These are phyloP conservation scores for Vitis labrusca DNA, from an alignment of 164 flowering plant genomes.

Conservation along the genomic window DNA sequence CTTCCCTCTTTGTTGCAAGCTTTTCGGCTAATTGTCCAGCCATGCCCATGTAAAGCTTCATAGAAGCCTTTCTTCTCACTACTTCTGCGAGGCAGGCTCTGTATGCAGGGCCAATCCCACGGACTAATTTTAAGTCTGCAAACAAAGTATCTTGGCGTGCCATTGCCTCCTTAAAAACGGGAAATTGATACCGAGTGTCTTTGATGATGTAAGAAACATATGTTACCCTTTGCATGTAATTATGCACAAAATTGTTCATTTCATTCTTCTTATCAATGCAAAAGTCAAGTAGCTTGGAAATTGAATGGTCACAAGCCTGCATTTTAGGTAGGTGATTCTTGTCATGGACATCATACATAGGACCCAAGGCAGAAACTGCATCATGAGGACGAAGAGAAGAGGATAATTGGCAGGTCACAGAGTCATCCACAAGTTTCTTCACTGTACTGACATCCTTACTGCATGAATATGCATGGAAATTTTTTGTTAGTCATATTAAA, in stretches of 20 bases:
- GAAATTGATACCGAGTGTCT: constrained; percentile 82
- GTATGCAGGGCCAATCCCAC: constrained; percentile 88
- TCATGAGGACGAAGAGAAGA: constrained; percentile 97
- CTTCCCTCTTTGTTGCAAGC: constrained; percentile 86
- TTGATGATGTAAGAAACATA: constrained; percentile 64
- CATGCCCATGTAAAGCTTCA: constrained; percentile 99
- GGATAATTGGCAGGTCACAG: constrained; percentile 67
- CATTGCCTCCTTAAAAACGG: constrained; percentile 90
- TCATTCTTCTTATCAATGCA: constrained; percentile 83
- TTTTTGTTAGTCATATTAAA: neutral
- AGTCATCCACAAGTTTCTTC: constrained; percentile 91
- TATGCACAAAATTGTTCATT: constrained; percentile 83
- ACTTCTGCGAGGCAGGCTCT: constrained; percentile 95
- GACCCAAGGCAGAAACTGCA: constrained; percentile 99
- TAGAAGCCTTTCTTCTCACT: constrained; percentile 86
- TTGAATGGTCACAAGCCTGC: constrained; percentile 62
- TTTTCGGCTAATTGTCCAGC: constrained; percentile 98
- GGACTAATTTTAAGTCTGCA: constrained; percentile 65
- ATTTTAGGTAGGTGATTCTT: constrained; percentile 84
- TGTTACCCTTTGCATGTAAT: constrained; percentile 84
- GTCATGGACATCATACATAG: constrained; percentile 96
- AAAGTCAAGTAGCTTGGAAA: constrained; percentile 64
- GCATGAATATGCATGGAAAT: constrained; percentile 29
- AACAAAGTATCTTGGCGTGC: constrained; percentile 73
- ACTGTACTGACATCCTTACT: constrained; percentile 97